These are phyloP conservation scores for Cercospora brassicicola DNA, from an alignment of 2,329 filamentous ascomycete genomes.

Conservation along the genomic window DNA sequence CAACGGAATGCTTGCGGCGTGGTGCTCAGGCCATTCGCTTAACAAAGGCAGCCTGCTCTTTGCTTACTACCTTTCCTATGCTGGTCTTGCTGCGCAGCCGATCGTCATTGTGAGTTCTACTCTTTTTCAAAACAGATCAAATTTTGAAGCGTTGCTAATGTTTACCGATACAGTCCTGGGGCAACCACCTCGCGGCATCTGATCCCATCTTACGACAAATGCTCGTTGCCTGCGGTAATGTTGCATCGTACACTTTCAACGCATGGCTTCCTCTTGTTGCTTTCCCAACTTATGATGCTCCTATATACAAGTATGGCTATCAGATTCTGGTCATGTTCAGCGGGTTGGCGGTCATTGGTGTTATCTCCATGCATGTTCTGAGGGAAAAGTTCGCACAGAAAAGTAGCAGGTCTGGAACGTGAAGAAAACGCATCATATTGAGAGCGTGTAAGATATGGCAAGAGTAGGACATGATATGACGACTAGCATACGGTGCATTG, in stretches of 20 bases:
- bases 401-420: background rate
- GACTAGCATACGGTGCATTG: background rate
- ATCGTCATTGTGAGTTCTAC: slow-evolving; percentile 13
- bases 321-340: slow-evolving; percentile 23
- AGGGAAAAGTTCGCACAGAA: slow-evolving; percentile 9
- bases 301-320: slow-evolving; percentile 22
- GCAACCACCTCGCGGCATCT: slow-evolving; percentile 12
- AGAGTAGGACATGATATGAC: background rate
- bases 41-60: slow-evolving; percentile 12
- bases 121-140: too few relatives aligned
- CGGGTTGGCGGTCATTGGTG: slow-evolving; percentile 16
- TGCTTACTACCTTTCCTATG: slow-evolving; percentile 16
- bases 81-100: slow-evolving; percentile 14
- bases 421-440: background rate
- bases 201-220: slow-evolving; percentile 23
- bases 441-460: background rate
- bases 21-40: slow-evolving; percentile 11
- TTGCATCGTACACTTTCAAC: slow-evolving; percentile 19
- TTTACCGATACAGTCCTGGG: slow-evolving; percentile 8
- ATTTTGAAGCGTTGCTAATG: background rate
- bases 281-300: slow-evolving; percentile 26
- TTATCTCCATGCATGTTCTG: slow-evolving; percentile 2
- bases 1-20: slow-evolving; percentile 17
- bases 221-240: slow-evolving; percentile 21
- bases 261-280: slow-evolving; percentile 20